Conservation (phyloP, 768 basidiomycete genomes). For the Russula sp. region DNA sequence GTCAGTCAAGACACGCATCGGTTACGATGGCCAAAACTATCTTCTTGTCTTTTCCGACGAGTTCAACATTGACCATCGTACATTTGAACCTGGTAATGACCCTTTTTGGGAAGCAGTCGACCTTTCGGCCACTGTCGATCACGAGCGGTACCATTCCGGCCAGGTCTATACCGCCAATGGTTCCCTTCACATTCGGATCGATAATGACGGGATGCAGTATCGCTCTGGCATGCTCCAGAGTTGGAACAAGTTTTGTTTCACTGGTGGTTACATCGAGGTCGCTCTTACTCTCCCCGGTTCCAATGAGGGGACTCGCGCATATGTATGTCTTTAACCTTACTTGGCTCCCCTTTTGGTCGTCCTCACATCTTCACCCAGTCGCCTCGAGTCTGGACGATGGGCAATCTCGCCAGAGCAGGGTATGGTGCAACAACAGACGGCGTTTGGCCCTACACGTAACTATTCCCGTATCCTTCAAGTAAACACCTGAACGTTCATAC, state of each 20-base stretch:
- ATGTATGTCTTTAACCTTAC: constrained; percentile 29
- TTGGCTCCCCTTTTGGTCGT: background rate
- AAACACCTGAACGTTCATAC: background rate
- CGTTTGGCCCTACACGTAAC: constrained; percentile 74
- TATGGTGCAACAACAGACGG: constrained; percentile 77
- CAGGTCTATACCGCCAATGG: constrained; percentile 64
- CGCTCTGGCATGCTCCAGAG: constrained; percentile 75
- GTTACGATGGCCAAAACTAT: constrained; percentile 66
- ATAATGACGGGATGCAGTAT: constrained; percentile 52
- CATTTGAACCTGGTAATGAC: constrained; percentile 55
- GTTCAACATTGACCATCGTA: constrained; percentile 47
- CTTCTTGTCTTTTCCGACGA: constrained; percentile 62
- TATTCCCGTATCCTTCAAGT: constrained; percentile 6
- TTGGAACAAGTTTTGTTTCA: constrained; percentile 90
- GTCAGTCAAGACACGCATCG: constrained; percentile 49
- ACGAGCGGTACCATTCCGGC: constrained; percentile 70
- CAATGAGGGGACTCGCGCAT: constrained; percentile 41
- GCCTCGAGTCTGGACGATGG: constrained; percentile 88
- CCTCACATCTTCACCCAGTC: constrained; percentile 36
- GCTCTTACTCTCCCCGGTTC: constrained; percentile 52
- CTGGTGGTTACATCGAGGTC: constrained; percentile 69
- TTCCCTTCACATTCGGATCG: constrained; percentile 61
- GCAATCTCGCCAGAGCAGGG: constrained; percentile 78
- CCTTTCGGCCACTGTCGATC: constrained; percentile 54
- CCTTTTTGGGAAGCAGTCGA: constrained; percentile 67